These are phyloP conservation scores for Tetrahymena malaccensis DNA, from an alignment of 73 alveolate genomes.

Conservation along the genomic window DNA sequence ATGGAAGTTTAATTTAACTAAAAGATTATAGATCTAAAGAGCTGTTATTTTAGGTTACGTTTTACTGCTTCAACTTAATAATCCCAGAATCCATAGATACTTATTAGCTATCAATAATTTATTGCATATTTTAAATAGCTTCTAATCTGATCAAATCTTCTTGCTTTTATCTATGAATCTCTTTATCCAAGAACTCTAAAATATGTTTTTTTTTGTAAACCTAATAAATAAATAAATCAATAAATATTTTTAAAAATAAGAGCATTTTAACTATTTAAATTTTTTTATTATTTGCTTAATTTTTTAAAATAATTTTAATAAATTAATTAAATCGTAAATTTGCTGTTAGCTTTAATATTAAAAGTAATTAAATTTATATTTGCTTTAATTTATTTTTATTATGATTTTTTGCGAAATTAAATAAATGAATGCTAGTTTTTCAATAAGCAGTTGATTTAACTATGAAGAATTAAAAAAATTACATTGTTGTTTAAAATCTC, in stretches of 20 bases:
- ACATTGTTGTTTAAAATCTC: neutral
- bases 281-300: too few species aligned
- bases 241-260: too few species aligned
- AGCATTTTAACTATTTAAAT: too few species aligned
- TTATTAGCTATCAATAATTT: neutral
- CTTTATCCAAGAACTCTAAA: neutral
- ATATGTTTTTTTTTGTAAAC: neutral
- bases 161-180: neutral
- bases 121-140: neutral
- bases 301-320: neutral
- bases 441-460: too few species aligned
- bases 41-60: neutral
- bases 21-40: neutral
- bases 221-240: too few species aligned
- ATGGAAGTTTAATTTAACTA: neutral
- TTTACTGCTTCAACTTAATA: neutral
- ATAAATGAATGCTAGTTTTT: too few species aligned
- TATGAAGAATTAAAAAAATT: neutral
- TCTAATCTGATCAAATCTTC: neutral
- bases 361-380: too few species aligned
- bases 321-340: too few species aligned
- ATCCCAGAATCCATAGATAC: neutral
- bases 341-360: too few species aligned
- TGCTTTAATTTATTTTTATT: too few species aligned
- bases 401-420: too few species aligned